Evolutionary conservation across 148 eudicot genomes (phyloP), one percentile per base, ranked within the genome.

Genomic region (Rhododendron kiyosumense): DNA sequence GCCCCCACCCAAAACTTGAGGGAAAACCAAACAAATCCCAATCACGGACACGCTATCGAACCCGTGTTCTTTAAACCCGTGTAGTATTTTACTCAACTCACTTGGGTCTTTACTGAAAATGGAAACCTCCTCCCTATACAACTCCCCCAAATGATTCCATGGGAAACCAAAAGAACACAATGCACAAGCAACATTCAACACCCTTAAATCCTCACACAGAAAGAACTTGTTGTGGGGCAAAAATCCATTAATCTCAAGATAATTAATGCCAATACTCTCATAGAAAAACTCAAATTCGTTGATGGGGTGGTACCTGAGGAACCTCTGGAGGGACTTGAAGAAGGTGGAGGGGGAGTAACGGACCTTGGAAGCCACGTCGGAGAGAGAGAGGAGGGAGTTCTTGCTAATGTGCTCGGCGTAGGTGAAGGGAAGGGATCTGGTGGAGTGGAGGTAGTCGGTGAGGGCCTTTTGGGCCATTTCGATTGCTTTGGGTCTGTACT

Each of bases 221-320:
- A 90, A 91, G 84, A 91, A 88, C 45, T 89, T 83, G 43, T 90
- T 85, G 0, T 86, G 86, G 54, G 92, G 93, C 86, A 92, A 88
- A 87, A 88, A 57, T 41, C 73, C 67, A 84, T 32, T 77, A 85
- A 93, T 80, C 74, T 92, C 84, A 84, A 46, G 38, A 88, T 90
- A 87, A 83, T 87, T 65, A 84, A 95, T 91, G 61, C 98, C 98
- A 88, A 95, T 95, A 69, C 98, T 95, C 71, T 93, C 97, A 81
- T 86, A 95, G 86, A 95, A 92, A 82, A 95, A 94, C 41, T 89
- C 92, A 86, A 92, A 90, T 88, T 95, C 98, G 79, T 94, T 91
- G 30, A 95, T 89, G 26, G 98, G 98, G 75, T 95, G 86, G 83
- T 93, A 94, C 91, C 94, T 92, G 78, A 95, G 90, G 83, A 91